Evolutionary conservation across 306 rosid species (phyloP), one percentile per base, ranked within the genome.

Genomic region (Prosopis cineraria): DNA sequence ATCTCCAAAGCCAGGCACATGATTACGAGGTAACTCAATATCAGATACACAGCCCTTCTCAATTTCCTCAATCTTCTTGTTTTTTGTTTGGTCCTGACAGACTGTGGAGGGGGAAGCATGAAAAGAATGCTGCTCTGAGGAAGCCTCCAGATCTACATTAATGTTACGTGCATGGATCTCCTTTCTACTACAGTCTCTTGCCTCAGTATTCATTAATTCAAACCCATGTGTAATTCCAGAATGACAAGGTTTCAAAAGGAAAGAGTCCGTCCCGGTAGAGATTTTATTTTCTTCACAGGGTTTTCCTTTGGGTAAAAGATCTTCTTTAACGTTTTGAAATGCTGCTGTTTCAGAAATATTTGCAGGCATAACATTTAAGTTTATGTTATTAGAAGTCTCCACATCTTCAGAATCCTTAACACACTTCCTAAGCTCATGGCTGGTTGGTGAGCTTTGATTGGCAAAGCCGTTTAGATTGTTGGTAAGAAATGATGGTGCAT

Each of bases 321-420:
- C 82, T 22, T 53, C 77, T 73, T 79, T 77, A 41, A 27, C 68
- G 64, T 84, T 75, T 56, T 68, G 79, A 17, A 68, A 76, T 74
- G 41, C 75, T 27, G 44, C 22, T 20, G 71, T 55, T 59, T 83
- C 87, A 30, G 76, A 76, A 78, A 47, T 83, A 75, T 60, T 66
- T 69, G 36, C 31, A 36, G 90, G 88, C 65, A 68, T 34, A 14
- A 81, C 68, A 85, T 89, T 91, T 79, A 88, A 83, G 89, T 91
- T 84, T 56, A 88, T 59, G 76, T 72, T 77, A 48, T 78, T 78
- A 12, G 25, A 34, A 48, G 80, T 53, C 73, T 33, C 71, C 55
- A 47, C 53, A 62, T 82, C 77, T n/a, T 48, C 70, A n/a, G 85
- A 79, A 68, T 30, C 78, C 68, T 62, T 41, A 29, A 30, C 17